phyloP scores from a whole-genome alignment of 78 protist species.

The Dictyostelium brefeldianum region DNA sequence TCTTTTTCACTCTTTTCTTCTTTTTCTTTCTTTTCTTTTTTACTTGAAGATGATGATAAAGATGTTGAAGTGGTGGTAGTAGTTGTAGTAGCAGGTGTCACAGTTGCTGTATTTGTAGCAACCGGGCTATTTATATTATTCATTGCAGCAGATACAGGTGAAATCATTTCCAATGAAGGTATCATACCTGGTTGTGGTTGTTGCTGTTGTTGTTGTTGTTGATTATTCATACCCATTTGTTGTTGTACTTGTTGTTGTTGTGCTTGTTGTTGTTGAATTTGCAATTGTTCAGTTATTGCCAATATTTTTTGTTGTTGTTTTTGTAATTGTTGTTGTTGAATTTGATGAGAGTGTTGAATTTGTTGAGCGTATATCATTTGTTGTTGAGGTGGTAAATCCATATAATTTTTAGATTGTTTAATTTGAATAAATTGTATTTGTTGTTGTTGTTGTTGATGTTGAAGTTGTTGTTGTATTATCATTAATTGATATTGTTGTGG shows the following conservation, averaged over 20 bases:
- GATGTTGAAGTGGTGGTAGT: slow-evolving; percentile 16
- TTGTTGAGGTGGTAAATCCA: slow-evolving; percentile 11
- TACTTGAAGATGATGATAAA: slow-evolving; percentile 13
- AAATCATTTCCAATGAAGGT: slow-evolving; percentile 2
- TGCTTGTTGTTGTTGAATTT: neutral
- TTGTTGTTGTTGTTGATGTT: slow-evolving; percentile 53
- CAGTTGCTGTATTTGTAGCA: neutral
- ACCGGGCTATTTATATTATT: neutral
- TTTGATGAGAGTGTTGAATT: neutral
- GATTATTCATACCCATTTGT: neutral
- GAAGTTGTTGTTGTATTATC: slow-evolving; percentile 20
- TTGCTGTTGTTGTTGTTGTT: slow-evolving; percentile 7
- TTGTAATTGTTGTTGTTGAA: neutral
- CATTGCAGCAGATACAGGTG: slow-evolving; percentile 7
- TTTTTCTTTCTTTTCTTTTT: slow-evolving; percentile 11
- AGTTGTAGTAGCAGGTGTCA: neutral
- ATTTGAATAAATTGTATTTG: neutral
- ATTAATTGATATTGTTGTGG: neutral
- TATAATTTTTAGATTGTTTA: neutral
- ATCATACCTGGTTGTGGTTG: neutral
- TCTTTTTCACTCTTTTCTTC: neutral
- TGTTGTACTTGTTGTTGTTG: neutral
- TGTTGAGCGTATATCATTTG: neutral
- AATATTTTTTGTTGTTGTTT: neutral
- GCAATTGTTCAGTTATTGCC: neutral